Evolutionary conservation across 2,329 filamentous ascomycete genomes (phyloP), one percentile per base, ranked within the genome.

Genomic region (Penicillium nordicum): DNA sequence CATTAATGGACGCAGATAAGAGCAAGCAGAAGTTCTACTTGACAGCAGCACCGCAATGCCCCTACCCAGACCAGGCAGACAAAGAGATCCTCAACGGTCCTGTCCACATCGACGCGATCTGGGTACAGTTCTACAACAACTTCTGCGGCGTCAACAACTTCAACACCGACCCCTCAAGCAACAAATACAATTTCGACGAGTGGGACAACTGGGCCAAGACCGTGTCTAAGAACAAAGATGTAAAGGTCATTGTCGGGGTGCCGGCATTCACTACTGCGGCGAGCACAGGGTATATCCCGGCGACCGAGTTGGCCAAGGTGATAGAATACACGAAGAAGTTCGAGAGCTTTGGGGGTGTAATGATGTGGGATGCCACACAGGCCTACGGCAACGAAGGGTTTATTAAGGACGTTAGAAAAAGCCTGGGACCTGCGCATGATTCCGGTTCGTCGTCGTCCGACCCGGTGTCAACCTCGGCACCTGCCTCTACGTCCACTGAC

Each of bases 51-150:
- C 88, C 87, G 1, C 88, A 89, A 73, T 91, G 86, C 65, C 79
- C 80, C 0, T 88, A 82, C 67, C 86, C 88, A 1, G 87, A 89
- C 63, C 73, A 75, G 0, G 80, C 85, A 29, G 79, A 84, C 62
- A 78, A 82, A 56, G 76, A 79, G 8, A 82, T 85, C 69, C 78
- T 89, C 36, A 72, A 80, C 57, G 80, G 78, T 0, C 72, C 74
- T 1, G 81, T 87, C 8, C 64, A 71, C 14, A 82, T 88, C 57
- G 85, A 88, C 67, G 84, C 82, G 27, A 71, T 88, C 59, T 82
- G 81, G 70, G 79, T 87, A 30, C 85, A 88, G 71, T 88, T 88
- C 72, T 88, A 88, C 73, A 87, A 88, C 78, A 88, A 88, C 77
- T 83, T 75, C 68, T 89, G 87, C 69, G 84, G 85, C 16, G 72